Conservation (phyloP, 495 filamentous ascomycete species). For the Cenococcum geophilum region DNA sequence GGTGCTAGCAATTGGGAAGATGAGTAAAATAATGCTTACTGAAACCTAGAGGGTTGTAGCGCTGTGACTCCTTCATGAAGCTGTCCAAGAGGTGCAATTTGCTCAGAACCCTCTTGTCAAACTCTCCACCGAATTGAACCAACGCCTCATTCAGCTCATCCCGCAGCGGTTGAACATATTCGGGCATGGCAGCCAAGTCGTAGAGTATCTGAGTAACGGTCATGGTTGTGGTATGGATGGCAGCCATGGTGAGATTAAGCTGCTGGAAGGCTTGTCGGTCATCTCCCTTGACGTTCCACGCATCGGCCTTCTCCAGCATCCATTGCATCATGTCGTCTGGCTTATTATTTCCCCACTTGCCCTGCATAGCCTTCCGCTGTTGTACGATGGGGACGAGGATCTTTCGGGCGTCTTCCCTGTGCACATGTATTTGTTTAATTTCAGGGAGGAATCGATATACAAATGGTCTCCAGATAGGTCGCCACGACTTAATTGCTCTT, state of each 20-base stretch:
- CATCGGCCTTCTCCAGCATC: constrained; percentile 23
- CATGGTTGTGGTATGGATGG: constrained; percentile 31
- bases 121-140: constrained; percentile 27
- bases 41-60: constrained; percentile 35
- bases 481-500: background rate
- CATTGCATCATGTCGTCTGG: constrained; percentile 32
- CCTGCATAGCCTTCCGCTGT: constrained; percentile 13
- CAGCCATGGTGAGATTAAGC: constrained; percentile 22
- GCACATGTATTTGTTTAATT: background rate
- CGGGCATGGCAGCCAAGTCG: constrained; percentile 45
- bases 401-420: background rate
- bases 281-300: background rate
- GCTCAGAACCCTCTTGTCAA: constrained; percentile 39
- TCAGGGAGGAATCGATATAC: background rate
- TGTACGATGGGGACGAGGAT: constrained; percentile 22
- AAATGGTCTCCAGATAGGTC: constrained; percentile 1
- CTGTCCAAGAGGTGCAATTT: constrained; percentile 49
- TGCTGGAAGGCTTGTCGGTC: constrained; percentile 17
- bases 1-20: no score
- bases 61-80: constrained; percentile 51
- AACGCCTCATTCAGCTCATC: constrained; percentile 47
- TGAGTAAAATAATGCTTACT: constrained; percentile 12
- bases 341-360: constrained; percentile 8
- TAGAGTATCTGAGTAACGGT: constrained; percentile 27
- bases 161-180: constrained; percentile 45